Conservation (phyloP, 805 yeast genomes). For the Kazachstania kunashirensis region DNA sequence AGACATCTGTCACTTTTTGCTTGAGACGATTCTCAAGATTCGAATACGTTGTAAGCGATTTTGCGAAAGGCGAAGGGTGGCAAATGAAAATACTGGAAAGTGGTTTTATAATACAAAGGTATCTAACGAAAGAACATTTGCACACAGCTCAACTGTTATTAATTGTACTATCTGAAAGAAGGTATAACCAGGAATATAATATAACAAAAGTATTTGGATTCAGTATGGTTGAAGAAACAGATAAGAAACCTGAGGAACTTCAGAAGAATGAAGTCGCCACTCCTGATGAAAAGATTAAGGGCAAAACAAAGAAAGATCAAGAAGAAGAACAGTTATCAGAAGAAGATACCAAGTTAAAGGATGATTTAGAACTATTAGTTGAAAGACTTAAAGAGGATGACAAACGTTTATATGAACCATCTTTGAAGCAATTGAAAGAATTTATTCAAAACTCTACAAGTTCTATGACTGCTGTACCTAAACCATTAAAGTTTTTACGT, state of each 20-base stretch:
- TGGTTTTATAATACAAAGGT: no score
- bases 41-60: no score
- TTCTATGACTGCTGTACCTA: slow-evolving; percentile 99
- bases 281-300: slow-evolving; percentile 4
- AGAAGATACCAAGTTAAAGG: slow-evolving; percentile 82
- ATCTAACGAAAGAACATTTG: no score
- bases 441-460: slow-evolving; percentile 88
- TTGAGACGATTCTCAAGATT: no score
- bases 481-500: slow-evolving; percentile 89
- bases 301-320: slow-evolving; percentile 19
- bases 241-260: slow-evolving; percentile 2
- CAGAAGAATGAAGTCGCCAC: slow-evolving; percentile 1
- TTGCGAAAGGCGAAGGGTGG: no score
- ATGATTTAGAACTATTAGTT: slow-evolving; percentile 77
- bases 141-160: no score
- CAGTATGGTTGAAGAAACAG: slow-evolving; percentile 4
- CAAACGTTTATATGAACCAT: slow-evolving; percentile 38
- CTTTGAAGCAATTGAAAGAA: slow-evolving; percentile 62
- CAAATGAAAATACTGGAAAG: no score
- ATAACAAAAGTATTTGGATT: not conserved
- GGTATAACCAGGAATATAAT: no score
- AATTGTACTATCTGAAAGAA: no score
- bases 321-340: slow-evolving; percentile 82
- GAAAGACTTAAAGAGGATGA: slow-evolving; percentile 56
- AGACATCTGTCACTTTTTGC: no score